These are phyloP conservation scores for Trichophaea hybrida DNA, from an alignment of 2,329 filamentous ascomycete genomes.

Conservation along the genomic window DNA sequence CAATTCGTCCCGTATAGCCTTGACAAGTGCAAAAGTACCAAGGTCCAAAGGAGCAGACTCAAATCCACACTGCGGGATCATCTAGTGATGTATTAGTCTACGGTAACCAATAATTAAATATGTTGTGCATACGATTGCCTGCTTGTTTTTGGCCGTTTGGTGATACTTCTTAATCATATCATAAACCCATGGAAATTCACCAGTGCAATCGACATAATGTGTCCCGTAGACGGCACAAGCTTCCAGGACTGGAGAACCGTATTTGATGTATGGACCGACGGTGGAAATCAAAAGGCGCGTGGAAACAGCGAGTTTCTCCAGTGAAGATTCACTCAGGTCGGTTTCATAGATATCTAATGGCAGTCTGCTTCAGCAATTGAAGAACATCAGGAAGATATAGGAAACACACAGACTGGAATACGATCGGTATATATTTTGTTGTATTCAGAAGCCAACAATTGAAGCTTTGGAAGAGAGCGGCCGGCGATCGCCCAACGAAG, in stretches of 20 bases:
- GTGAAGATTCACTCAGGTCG: constrained; percentile 20
- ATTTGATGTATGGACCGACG: constrained; percentile 39
- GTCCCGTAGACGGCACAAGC: constrained; percentile 51
- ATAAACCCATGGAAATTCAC: constrained; percentile 49
- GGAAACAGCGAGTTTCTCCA: constrained; percentile 21
- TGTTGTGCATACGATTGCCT: constrained; percentile 40
- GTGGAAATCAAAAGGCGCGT: constrained; percentile 24
- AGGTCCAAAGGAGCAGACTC: constrained; percentile 51
- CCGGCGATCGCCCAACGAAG: constrained; percentile 81
- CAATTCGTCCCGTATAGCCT: constrained; percentile 39
- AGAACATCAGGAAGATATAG: not conserved
- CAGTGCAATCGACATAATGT: constrained; percentile 54
- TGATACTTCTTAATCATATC: constrained; percentile 49
- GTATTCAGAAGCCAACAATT: constrained; percentile 51
- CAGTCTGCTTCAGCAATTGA: constrained; percentile 28
- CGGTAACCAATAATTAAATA: too few species aligned
- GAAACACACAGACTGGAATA: constrained; percentile 46
- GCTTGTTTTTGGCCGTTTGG: constrained; percentile 43
- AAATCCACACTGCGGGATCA: constrained; percentile 48
- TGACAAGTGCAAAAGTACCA: constrained; percentile 41
- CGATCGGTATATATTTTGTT: constrained; percentile 55
- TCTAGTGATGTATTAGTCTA: constrained; percentile 30
- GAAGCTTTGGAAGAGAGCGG: constrained; percentile 62
- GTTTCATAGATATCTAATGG: constrained; percentile 24
- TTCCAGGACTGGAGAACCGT: constrained; percentile 49